Evolutionary conservation across 352 stramenopile genomes (phyloP).

Genomic region (Phytophthora brassicae): DNA sequence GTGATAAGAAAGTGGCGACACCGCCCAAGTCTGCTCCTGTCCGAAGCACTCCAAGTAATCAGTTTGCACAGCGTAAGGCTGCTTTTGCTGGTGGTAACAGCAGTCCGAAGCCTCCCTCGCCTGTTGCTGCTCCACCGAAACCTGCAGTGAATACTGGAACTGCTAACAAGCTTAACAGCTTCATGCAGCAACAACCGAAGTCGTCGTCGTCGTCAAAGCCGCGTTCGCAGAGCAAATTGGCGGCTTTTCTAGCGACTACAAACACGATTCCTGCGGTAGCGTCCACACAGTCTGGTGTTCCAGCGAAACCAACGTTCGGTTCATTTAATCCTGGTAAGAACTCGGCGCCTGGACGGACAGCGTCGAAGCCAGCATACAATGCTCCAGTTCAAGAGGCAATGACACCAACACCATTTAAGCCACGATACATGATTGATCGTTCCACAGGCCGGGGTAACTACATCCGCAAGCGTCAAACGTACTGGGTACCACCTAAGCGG

Average conservation of each 20-base stretch:
- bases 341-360: slow-evolving; percentile 3
- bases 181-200: slow-evolving; percentile 74
- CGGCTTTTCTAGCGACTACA: slow-evolving; percentile 72
- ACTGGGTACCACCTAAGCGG: slow-evolving; percentile 47
- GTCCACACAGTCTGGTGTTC: slow-evolving; percentile 9
- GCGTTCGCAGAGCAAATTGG: slow-evolving; percentile 75
- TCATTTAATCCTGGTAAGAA: slow-evolving; percentile 40
- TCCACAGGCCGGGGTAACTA: slow-evolving; percentile 74
- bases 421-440: slow-evolving; percentile 50
- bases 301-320: slow-evolving; percentile 31
- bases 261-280: slow-evolving; percentile 32
- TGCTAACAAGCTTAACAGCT: slow-evolving; percentile 71
- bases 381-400: neutral
- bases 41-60: slow-evolving; percentile 33
- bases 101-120: slow-evolving; percentile 15
- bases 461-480: slow-evolving; percentile 77
- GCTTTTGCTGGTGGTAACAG: slow-evolving; percentile 44
- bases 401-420: slow-evolving; percentile 33
- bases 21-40: slow-evolving; percentile 35
- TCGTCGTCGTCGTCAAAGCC: slow-evolving; percentile 38
- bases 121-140: slow-evolving; percentile 20
- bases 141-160: slow-evolving; percentile 22
- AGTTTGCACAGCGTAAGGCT: slow-evolving; percentile 68
- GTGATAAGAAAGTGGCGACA: slow-evolving; percentile 18
- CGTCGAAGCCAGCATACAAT: slow-evolving; percentile 20